Base-by-base conservation (phyloP, 1,139 yeast genomes). In the Blastobotrys ciferrii region DNA sequence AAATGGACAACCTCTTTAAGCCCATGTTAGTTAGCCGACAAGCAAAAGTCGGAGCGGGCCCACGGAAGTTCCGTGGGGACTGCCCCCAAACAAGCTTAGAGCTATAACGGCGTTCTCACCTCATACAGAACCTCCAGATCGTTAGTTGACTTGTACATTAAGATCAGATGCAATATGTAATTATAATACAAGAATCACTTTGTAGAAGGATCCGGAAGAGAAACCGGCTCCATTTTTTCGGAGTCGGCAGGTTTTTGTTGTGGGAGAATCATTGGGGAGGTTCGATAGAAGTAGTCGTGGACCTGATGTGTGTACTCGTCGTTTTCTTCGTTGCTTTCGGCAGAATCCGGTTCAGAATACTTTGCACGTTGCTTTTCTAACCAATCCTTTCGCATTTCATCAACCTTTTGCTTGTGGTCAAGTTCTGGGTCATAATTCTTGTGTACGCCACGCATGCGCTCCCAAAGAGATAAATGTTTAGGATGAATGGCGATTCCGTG, bases 401-500 rank as follows among this genome's bases (percentile, higher is more conserved):
- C 66, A 32, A 68, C 67, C 54, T 58, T 59, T 60, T 67, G 71
- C 61, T 67, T 62, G 63, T 64, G 65, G 53, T 68, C 72, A 28
- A 61, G 55, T 50, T 65, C 70, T 33, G 71, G 63, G 54, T 68
- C 62, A 60, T 68, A 68, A 58, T 61, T 52, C 63, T 66, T 66
- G 56, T 55, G 58, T 30, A 63, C 60, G 39, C 72, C 70, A 42
- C 69, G 56, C 51, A 59, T 50, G 42, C 68, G 60, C 60, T 68
- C 72, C 67, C 68, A 68, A 45, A 53, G 47, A 2, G 70, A 66
- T 55, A 67, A 49, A 53, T 68, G 72, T 50, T 52, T 58, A 7
- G 66, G 65, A 58, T 66, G 60, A 47, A 68, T 60, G 53, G 72
- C 72, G 45, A 67, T 57, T 46, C 72, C 72, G 53, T 68, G 72